These are phyloP conservation scores for Zygnema circumcarinatum DNA, from an alignment of 139 green algal species.

Conservation along the genomic window DNA sequence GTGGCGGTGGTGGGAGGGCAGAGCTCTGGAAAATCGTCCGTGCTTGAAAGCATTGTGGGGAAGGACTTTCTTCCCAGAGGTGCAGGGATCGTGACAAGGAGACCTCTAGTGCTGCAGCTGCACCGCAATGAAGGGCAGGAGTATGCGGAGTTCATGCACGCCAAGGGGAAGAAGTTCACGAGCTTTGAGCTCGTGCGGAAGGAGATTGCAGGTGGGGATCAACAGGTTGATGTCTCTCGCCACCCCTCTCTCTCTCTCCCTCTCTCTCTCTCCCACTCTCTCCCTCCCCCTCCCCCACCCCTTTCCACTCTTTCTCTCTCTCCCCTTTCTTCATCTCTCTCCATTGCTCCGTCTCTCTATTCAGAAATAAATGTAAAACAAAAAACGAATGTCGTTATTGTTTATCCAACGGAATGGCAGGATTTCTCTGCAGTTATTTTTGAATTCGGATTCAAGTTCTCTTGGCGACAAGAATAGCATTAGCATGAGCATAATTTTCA, in stretches of 20 bases:
- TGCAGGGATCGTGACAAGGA: constrained; percentile 88
- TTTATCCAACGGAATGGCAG: too few relatives aligned
- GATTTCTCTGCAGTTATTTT: background rate
- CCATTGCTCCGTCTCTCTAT: too few relatives aligned
- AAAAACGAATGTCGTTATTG: too few relatives aligned
- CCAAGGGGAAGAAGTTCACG: constrained; percentile 74
- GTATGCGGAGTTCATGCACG: constrained; percentile 91
- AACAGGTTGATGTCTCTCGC: background rate
- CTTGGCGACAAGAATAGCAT: too few relatives aligned
- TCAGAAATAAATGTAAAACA: too few relatives aligned
- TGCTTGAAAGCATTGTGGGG: constrained; percentile 94
- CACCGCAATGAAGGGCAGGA: constrained; percentile 79
- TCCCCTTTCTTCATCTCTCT: too few relatives aligned
- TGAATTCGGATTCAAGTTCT: background rate
- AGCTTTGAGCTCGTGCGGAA: constrained; percentile 86
- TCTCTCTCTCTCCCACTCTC: too few relatives aligned
- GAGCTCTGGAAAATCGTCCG: constrained; percentile 90
- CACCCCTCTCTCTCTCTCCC: too few relatives aligned
- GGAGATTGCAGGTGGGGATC: constrained; percentile 86
- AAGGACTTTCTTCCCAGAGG: constrained; percentile 83
- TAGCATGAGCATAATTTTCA: too few relatives aligned
- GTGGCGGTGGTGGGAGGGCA: constrained; percentile 90
- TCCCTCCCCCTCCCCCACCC: too few relatives aligned
- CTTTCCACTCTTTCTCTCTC: too few relatives aligned
- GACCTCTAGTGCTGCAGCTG: constrained; percentile 89